A percentile compares a stretch with the other conserved stretches of the same genome.
These are phyloP conservation scores for Penicillium oxalicum DNA, from an alignment of 2,329 filamentous ascomycete genomes.

Conservation along the genomic window DNA sequence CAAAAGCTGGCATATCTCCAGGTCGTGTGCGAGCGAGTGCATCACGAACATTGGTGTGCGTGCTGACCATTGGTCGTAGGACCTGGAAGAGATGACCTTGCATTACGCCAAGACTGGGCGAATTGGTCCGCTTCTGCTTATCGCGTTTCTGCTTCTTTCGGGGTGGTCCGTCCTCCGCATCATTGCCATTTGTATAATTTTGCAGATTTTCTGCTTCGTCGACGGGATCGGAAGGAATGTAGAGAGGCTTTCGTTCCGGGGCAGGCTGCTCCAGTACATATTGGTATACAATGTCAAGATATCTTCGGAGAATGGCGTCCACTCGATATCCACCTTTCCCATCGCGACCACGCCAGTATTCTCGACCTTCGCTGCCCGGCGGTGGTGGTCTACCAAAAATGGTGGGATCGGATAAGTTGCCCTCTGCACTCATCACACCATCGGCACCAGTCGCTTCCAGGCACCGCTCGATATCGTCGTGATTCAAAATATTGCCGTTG, in stretches of 20 bases:
- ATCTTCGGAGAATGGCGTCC: constrained; percentile 79
- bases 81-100: constrained; percentile 93
- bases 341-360: constrained; percentile 79
- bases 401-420: constrained; percentile 83
- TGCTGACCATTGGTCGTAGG: constrained; percentile 71
- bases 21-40: constrained; percentile 64
- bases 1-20: constrained; percentile 70
- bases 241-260: constrained; percentile 66
- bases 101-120: constrained; percentile 69
- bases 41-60: constrained; percentile 78
- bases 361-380: constrained; percentile 60
- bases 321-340: constrained; percentile 80
- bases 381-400: constrained; percentile 70
- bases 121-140: constrained; percentile 43
- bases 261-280: constrained; percentile 62
- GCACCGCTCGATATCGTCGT: constrained; percentile 70
- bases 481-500: constrained; percentile 86
- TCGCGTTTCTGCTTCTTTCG: constrained; percentile 44
- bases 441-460: constrained; percentile 81
- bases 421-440: constrained; percentile 92
- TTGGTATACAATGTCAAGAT: constrained; percentile 82
- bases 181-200: constrained; percentile 27
- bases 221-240: constrained; percentile 53
- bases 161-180: constrained; percentile 45
- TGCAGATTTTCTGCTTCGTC: constrained; percentile 17